Conservation (phyloP, 371 early-diverging fungal genomes). For the Entomophthora muscae region DNA sequence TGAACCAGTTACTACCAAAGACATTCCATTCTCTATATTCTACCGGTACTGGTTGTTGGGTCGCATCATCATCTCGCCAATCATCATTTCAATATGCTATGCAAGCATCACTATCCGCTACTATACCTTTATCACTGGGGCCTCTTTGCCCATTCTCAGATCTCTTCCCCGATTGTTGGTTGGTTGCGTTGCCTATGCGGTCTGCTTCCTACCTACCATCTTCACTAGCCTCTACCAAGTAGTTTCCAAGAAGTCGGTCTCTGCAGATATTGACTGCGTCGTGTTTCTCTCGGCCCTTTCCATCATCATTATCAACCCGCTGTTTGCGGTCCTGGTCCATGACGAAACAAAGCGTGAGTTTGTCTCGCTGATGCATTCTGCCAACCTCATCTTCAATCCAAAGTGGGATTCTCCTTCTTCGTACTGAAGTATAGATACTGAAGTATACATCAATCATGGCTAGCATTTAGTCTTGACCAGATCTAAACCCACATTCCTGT, state of each 20-base stretch:
- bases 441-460: too few relatives aligned
- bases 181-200: not conserved
- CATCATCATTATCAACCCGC: constrained; percentile 5
- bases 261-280: not conserved
- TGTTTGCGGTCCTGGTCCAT: constrained; percentile 3
- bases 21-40: not conserved
- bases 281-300: not conserved
- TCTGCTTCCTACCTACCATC: not conserved
- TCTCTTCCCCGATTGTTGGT: not conserved
- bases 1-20: not conserved
- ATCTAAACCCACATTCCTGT: too few relatives aligned
- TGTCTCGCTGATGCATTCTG: too few relatives aligned
- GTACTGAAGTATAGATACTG: too few relatives aligned
- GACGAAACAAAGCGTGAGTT: not conserved
- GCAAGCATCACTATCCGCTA: not conserved
- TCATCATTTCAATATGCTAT: not conserved
- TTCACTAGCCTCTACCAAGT: not conserved
- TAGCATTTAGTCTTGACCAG: too few relatives aligned
- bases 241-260: not conserved
- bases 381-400: too few relatives aligned
- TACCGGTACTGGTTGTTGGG: not conserved
- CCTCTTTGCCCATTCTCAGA: not conserved
- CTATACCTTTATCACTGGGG: not conserved
- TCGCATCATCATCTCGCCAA: not conserved
- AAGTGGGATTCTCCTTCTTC: too few relatives aligned